phyloP scores from a whole-genome alignment of 2,329 filamentous ascomycete genomes.

The Chaetomiaceae sp. region DNA sequence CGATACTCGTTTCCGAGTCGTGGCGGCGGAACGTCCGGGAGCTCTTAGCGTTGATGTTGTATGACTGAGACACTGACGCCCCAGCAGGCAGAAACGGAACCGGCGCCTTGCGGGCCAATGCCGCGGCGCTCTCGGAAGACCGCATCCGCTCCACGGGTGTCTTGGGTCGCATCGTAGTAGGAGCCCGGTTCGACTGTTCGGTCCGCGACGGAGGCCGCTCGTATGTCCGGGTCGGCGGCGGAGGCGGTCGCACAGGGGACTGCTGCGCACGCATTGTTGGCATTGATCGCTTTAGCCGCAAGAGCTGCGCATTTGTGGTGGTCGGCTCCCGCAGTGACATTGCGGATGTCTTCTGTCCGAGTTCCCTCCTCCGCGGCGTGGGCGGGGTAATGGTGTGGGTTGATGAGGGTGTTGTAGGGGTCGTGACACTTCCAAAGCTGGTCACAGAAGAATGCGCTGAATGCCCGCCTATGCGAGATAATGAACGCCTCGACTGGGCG shows the following conservation, averaged over 20 bases:
- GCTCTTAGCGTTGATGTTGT: conserved; percentile 68
- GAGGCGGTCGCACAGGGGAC: conserved; percentile 43
- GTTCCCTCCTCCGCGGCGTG: conserved; percentile 56
- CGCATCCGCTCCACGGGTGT: conserved; percentile 62
- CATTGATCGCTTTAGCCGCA: conserved; percentile 60
- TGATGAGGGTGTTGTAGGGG: conserved; percentile 54
- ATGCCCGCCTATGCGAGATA: conserved; percentile 64
- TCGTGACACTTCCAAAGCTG: conserved; percentile 44
- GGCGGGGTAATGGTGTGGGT: conserved; percentile 47
- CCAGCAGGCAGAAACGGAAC: conserved; percentile 77
- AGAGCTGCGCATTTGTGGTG: conserved; percentile 59
- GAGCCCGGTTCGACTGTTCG: conserved; percentile 42
- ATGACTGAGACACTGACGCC: conserved; percentile 52
- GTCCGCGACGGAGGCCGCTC: conserved; percentile 57
- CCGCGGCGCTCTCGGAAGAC: conserved; percentile 45
- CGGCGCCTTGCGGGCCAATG: conserved; percentile 52
- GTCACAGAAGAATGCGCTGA: conserved; percentile 62
- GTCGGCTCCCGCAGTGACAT: conserved; percentile 54
- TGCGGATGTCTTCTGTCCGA: conserved; percentile 49
- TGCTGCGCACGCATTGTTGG: conserved; percentile 51
- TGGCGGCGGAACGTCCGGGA: conserved; percentile 69
- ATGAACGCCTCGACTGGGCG: conserved; percentile 53
- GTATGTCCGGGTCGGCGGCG: conserved; percentile 34
- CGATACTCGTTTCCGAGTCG: conserved; percentile 67
- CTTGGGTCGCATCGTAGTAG: conserved; percentile 55